Conservation (phyloP, 2,329 filamentous ascomycete species). For the Furcasterigmium sp. region DNA sequence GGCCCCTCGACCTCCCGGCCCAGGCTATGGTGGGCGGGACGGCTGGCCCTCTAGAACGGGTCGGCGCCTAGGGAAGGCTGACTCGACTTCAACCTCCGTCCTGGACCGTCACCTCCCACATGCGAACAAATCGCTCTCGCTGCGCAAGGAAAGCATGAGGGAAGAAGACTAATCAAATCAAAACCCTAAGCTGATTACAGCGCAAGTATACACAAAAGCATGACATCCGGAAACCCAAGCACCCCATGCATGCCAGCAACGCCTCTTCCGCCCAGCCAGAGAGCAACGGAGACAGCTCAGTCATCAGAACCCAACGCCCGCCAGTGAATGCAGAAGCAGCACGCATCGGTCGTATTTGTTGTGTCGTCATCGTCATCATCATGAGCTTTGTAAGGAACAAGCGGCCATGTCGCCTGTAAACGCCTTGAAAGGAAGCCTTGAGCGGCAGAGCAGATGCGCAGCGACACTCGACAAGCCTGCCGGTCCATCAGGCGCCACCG, state of each 20-base stretch:
- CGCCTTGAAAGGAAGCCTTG: constrained; percentile 4
- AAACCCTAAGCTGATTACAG: not conserved
- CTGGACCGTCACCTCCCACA: constrained; percentile 4
- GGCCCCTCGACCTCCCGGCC: constrained; percentile 11
- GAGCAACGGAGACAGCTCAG: too few species aligned
- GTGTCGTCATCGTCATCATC: constrained; percentile 5
- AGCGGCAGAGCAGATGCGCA: not conserved
- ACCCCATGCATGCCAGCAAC: not conserved
- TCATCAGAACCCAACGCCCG: not conserved
- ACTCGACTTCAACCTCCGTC: constrained; percentile 7
- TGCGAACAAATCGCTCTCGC: constrained; percentile 2
- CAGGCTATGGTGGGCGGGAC: constrained; percentile 2
- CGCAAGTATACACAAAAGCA: not conserved
- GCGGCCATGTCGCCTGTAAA: not conserved
- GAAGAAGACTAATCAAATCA: not conserved
- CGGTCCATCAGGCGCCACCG: constrained; percentile 11
- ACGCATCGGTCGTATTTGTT: not conserved
- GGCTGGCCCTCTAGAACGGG: constrained; percentile 12
- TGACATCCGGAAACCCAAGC: not conserved
- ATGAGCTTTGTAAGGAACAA: constrained; percentile 1
- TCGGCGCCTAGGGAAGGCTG: constrained; percentile 19
- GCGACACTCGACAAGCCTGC: too few species aligned
- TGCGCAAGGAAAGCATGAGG: not conserved
- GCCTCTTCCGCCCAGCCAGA: not conserved
- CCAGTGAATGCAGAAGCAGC: not conserved